Evolutionary conservation across 2,329 filamentous ascomycete genomes (phyloP).

Genomic region (Xylaria polymorpha): DNA sequence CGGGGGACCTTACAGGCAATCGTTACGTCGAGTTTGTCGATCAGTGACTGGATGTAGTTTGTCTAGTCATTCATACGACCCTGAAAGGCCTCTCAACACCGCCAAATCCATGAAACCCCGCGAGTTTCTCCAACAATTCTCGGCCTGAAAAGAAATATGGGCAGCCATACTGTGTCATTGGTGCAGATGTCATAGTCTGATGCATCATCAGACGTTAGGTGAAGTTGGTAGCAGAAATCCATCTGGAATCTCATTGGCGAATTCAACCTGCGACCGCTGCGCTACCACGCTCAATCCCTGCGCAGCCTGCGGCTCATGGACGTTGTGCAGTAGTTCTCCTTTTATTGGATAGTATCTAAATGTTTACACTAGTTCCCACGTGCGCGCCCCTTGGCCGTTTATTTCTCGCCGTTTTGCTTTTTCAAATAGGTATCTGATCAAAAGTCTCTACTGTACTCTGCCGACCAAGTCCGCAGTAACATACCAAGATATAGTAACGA

Average conservation of each 20-base stretch:
- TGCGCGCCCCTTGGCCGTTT: not conserved
- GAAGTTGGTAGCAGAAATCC: slow-evolving; percentile 29
- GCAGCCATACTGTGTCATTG: slow-evolving; percentile 12
- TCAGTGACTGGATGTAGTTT: slow-evolving; percentile 17
- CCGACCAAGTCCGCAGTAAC: not conserved
- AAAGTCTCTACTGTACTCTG: not conserved
- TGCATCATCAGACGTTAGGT: slow-evolving; percentile 25
- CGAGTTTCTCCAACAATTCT: slow-evolving; percentile 13
- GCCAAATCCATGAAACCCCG: slow-evolving; percentile 7
- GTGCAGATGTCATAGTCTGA: slow-evolving; percentile 14
- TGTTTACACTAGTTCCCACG: slow-evolving; percentile 8
- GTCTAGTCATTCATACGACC: slow-evolving; percentile 11
- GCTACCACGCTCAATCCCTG: slow-evolving; percentile 27
- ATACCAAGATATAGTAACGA: not conserved
- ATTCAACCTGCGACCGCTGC: slow-evolving; percentile 26
- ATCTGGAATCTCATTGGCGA: slow-evolving; percentile 34
- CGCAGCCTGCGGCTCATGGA: slow-evolving; percentile 29
- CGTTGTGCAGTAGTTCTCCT: slow-evolving; percentile 17
- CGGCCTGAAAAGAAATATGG: slow-evolving; percentile 9
- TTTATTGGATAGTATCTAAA: slow-evolving; percentile 11
- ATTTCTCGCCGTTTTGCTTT: not conserved
- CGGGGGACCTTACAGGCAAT: slow-evolving; percentile 11
- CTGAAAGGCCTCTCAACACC: not conserved
- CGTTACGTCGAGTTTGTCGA: not conserved
- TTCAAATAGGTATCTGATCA: not conserved